Evolutionary conservation across 169 alveolate species (phyloP).

Genomic region (Miamiensis avidus): DNA sequence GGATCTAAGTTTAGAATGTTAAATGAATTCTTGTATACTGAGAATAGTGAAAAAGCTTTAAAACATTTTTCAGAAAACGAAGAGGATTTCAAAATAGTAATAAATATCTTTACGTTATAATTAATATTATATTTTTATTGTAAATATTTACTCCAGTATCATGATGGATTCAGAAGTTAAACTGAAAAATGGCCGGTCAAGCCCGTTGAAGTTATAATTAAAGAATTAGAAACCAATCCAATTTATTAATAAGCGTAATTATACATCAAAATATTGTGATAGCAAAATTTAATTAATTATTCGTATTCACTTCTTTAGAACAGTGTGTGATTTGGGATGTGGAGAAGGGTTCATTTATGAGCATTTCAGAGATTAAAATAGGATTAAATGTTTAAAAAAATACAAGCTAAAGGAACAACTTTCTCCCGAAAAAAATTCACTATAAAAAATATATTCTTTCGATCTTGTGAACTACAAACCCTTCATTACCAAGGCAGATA

Average conservation of each 20-base stretch:
- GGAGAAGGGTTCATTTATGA: constrained; percentile 46
- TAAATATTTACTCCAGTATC: constrained; percentile 22
- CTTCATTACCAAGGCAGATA: constrained; percentile 44
- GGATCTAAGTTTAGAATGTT: constrained; percentile 50
- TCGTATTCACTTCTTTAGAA: constrained; percentile 30
- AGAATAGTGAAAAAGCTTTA: constrained; percentile 37
- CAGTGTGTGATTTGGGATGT: constrained; percentile 50
- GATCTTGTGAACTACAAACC: constrained; percentile 43
- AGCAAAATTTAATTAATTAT: too few relatives aligned
- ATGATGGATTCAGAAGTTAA: constrained; percentile 46
- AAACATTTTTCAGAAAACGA: constrained; percentile 39
- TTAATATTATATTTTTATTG: not conserved
- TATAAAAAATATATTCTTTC: constrained; percentile 36
- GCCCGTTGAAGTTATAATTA: constrained; percentile 46
- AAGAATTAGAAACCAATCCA: constrained; percentile 15
- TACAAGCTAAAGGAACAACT: not conserved
- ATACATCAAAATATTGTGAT: too few relatives aligned
- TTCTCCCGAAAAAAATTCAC: constrained; percentile 15
- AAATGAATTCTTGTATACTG: constrained; percentile 49
- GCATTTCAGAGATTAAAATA: constrained; percentile 30
- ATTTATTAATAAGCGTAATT: constrained; percentile 12
- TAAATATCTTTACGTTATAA: not conserved
- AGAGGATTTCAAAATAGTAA: constrained; percentile 41
- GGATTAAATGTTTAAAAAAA: not conserved
- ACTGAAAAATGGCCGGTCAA: constrained; percentile 48